Base-by-base conservation (phyloP, 495 filamentous ascomycete species). In the Cladorrhinum samala region DNA sequence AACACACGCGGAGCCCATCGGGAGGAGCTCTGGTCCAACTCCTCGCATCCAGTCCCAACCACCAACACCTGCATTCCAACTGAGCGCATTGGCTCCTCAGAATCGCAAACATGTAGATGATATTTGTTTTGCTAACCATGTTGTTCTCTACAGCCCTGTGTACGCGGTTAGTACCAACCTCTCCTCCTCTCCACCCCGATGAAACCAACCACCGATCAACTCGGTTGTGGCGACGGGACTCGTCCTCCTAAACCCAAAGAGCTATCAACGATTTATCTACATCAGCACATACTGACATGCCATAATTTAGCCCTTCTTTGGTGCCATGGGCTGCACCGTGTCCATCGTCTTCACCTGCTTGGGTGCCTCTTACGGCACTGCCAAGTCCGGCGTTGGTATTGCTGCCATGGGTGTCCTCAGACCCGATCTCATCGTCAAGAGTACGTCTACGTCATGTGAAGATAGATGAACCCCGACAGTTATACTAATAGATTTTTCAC, bases 331-430 rank as follows among this genome's bases (percentile, higher is more conserved):
- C 69, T 99, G 93, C 80, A 95, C 91, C 52, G 89, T 89, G 58
- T 88, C 93, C 71, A 96, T 98, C 71, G 89, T 96, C 64, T 98
- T 98, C 81, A 96, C 92, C 69, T 98, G 92, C 81, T 89, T 98
- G 62, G 92, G 92, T 65, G 92, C 92, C 63, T 91, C 92, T 65
- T 98, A 98, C 77, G 92, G 93, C 71, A 99, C 93, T 61, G 93
- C 93, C 63, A 99, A 99, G 83, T 91, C 94, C 61, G 93, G 94
- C 76, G 93, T 99, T 66, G 93, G 93, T 78, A 95, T 99, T 67
- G 89, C 89, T 66, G 86, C 89, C 61, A 96, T 96, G 88, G 93
- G 89, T 83, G 94, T 99, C 64, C 79, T 99, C 63, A 80, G 93
- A 68, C 93, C 93, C 67, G 93, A 99, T 71, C 77, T 99, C 75